Base-by-base conservation (phyloP, 768 basidiomycete species). In the Clitopilus hobsonii region DNA sequence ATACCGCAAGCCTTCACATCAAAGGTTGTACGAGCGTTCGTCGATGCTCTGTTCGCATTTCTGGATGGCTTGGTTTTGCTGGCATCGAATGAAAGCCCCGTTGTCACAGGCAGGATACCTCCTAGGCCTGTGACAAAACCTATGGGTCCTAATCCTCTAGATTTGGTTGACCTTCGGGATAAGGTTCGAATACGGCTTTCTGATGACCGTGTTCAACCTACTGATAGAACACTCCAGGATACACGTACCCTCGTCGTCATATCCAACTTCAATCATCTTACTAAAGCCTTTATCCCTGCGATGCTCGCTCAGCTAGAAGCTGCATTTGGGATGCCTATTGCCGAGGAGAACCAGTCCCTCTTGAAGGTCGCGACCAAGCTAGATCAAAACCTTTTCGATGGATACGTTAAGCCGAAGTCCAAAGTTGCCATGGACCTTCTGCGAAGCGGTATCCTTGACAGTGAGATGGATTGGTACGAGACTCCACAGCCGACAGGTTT, bases 381-480 rank as follows among this genome's bases (percentile, higher is more conserved):
- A 38, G 95, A 98, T 74, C 85, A 84, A 69, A 89, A 84, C 38
- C 76, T 99, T 26, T 98, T 98, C 64, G 86, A 92, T 54, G 86
- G 89, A 51, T 97, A 92, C 65, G 74, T 89, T 60, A 89, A 88
- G 61, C 85, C 91, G 36, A 93, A 94, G 66, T 77, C 87, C n/a
- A 76, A 76, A n/a, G 71, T 72, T 13, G 78, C 93, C 27, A 86
- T 76, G 49, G 69, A 73, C 29, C 85, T 91, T 50, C 74, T 98
- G 32, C 83, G 86, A 24, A 74, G 77, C 51, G 97, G 97, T 8
- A 88, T 99, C 47, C 74, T 97, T 25, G 81, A 89, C 51, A 75
- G 75, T 24, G 73, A 79, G 27, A 91, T 98, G 80, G 92, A 98
- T 65, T 99, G 97, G 97, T 91, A 86, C 62, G 89, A 94, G 60